Evolutionary conservation across 2,329 filamentous ascomycete species (phyloP), one percentile per base, ranked within the genome.

Genomic region (Aspergillus novoparasiticus): DNA sequence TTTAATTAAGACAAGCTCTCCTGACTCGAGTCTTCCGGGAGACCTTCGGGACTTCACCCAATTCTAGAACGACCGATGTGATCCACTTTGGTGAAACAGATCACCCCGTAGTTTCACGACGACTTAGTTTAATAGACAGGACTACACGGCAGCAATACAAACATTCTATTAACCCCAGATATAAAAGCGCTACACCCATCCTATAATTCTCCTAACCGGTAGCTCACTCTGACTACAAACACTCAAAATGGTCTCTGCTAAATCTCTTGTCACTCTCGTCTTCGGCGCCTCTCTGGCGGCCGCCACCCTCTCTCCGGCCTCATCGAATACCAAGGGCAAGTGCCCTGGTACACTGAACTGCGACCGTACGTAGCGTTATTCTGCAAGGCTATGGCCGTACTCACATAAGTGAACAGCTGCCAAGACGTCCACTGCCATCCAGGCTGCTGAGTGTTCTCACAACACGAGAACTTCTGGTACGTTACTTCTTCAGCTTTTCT

Each of bases 391-490:
- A 4, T 55, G 19, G 1, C 6, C 6, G 14, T 36, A 30, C 28
- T 32, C 5, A 50, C 45, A 19, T 34, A 10, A n/a, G 6, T 21
- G 10, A 16, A 56, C 55, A 77, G 75, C 74, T 16, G 64, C 73
- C 57, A 76, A 77, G 64, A 66, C 69, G 5, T 78, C 76, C 46
- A 77, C 60, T 5, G 71, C 74, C 16, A 79, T 79, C 64, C 77
- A 79, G 60, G 76, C 76, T 6, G 75, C 76, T 19, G 77, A 79
- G 62, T 78, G 77, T 67, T 71, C 74, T 26, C 71, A 79, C 72
- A 79, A 78, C 70, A 79, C 76, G 8, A 73, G 77, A 19, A 72
- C 71, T 11, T 75, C 73, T 0, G 50, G 59, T 66, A 62, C 10
- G 14, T 57, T 23, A 2, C 21, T 12, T 3, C 10, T 12, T 8